Base-by-base conservation (phyloP, 805 yeast species). In the Cyberlindnera suaveolens region DNA sequence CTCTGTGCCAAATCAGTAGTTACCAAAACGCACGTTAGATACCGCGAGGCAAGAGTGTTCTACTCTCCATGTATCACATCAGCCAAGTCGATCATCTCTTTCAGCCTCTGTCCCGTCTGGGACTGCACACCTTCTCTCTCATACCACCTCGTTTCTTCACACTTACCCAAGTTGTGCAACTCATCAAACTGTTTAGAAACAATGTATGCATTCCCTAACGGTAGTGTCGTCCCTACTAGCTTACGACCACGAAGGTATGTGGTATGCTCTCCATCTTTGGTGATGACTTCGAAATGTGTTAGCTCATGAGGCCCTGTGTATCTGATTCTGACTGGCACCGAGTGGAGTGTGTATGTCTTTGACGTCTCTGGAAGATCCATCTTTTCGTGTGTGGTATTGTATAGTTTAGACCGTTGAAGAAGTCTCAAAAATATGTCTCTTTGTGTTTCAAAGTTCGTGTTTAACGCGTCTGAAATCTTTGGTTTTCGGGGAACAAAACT, bases 61-160 rank as follows among this genome's bases (percentile, higher is more conserved):
- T 6, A 23, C 11, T 23, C 33, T 14, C 50, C 52, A 39, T 59
- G 56, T 34, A 56, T 49, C 14, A 53, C 19, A 2, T 58, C 53
- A 6, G 64, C 46, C 7, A 57, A 49, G 26, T 60, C 58, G 5
- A 54, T n/a, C 42, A 65, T 58, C 43, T 58, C 63, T 3, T 40
- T 40, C 31, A 62, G 38, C 45, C 60, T 67, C 6, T 53, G 52
- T 4, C 40, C 35, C 14, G 57, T 44, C 17, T 61, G 47, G 10
- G 44, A 39, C 14, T 54, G 56, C 41, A 61, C 61, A 1, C 72
- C 72, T 36, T 67, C 71, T 43, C 72, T 60, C 45, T 67, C 72
- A 45, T 56, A 67, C 52, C 68, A 65, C 4, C 49, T 34, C 7
- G 60, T 27, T 10, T 44, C 41, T 1, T 39, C 36, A n/a, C 50